These are phyloP conservation scores for Termitomyces titanicus DNA, from an alignment of 768 basidiomycete genomes.

Conservation along the genomic window DNA sequence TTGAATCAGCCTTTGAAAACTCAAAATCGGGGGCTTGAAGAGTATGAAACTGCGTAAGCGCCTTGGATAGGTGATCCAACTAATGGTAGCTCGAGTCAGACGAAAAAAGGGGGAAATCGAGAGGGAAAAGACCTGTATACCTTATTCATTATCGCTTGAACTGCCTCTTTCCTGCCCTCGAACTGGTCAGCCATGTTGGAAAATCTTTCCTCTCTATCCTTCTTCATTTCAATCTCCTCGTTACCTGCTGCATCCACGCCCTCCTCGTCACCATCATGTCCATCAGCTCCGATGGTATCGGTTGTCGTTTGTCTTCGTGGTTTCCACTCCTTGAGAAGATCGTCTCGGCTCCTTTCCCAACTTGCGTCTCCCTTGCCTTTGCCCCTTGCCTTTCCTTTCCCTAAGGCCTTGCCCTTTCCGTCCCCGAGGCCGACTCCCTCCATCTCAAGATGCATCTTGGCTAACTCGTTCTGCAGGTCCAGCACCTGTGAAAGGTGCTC, in stretches of 20 bases:
- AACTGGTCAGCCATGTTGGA: slow-evolving; percentile 65
- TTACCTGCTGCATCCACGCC: slow-evolving; percentile 47
- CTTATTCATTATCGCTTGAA: slow-evolving; percentile 72
- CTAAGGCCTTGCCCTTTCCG: slow-evolving; percentile 32
- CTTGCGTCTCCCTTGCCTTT: slow-evolving; percentile 15
- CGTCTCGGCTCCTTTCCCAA: slow-evolving; percentile 7
- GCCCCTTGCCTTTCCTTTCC: slow-evolving; percentile 25
- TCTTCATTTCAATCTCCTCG: slow-evolving; percentile 52
- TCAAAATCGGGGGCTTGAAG: slow-evolving; percentile 44
- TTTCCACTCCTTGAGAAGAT: slow-evolving; percentile 6
- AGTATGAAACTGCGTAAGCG: slow-evolving; percentile 47
- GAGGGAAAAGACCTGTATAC: slow-evolving; percentile 27
- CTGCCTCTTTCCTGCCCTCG: slow-evolving; percentile 63
- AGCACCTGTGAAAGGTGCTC: slow-evolving; percentile 63
- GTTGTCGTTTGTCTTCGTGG: slow-evolving; percentile 12
- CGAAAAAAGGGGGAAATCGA: not conserved
- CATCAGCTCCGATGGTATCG: slow-evolving; percentile 22
- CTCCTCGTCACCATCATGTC: slow-evolving; percentile 43
- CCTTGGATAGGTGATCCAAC: slow-evolving; percentile 57
- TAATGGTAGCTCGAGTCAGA: slow-evolving; percentile 20
- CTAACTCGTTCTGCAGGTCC: slow-evolving; percentile 69
- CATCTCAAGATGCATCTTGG: slow-evolving; percentile 72
- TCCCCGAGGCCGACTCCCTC: slow-evolving; percentile 52
- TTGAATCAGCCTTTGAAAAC: slow-evolving; percentile 23
- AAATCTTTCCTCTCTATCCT: slow-evolving; percentile 65